These are phyloP conservation scores for Astragalus glycyphyllos DNA, from an alignment of 306 rosid species.

Conservation along the genomic window DNA sequence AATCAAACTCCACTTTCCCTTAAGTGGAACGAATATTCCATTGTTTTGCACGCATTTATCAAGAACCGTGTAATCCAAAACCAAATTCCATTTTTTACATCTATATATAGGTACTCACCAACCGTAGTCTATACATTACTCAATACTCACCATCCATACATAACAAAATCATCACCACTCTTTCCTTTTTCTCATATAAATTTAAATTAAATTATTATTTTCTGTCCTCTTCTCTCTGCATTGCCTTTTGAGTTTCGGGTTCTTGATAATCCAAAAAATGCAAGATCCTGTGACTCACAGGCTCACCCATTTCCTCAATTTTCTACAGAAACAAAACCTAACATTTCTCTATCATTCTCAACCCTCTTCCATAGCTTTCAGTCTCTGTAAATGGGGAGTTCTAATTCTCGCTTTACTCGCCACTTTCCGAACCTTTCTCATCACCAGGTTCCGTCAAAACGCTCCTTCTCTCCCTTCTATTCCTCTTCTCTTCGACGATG, in stretches of 20 bases:
- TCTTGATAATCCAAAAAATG: conserved; percentile 43
- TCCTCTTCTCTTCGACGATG: conserved; percentile 36
- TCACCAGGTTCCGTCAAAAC: conserved; percentile 35
- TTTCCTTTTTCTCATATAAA: background rate
- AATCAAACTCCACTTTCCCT: conserved; percentile 10
- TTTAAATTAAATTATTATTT: background rate
- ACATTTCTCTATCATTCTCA: conserved; percentile 46
- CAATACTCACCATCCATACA: too few species aligned
- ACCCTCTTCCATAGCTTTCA: conserved; percentile 39
- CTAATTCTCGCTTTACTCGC: conserved; percentile 66
- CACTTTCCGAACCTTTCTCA: conserved; percentile 53
- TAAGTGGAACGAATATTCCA: conserved; percentile 46
- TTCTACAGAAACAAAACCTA: conserved; percentile 47
- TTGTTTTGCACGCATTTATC: background rate
- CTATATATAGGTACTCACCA: too few species aligned
- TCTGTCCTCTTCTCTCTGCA: background rate
- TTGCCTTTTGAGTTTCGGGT: background rate
- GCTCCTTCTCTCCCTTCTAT: conserved; percentile 33
- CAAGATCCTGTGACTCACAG: conserved; percentile 59
- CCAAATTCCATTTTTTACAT: background rate
- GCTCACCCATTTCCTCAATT: conserved; percentile 45
- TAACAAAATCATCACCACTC: background rate
- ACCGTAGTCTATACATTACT: background rate
- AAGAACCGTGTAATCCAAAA: too few species aligned
- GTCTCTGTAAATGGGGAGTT: conserved; percentile 68